phyloP scores from a whole-genome alignment of 2,329 filamentous ascomycete genomes.

The Pyrenophora teres region DNA sequence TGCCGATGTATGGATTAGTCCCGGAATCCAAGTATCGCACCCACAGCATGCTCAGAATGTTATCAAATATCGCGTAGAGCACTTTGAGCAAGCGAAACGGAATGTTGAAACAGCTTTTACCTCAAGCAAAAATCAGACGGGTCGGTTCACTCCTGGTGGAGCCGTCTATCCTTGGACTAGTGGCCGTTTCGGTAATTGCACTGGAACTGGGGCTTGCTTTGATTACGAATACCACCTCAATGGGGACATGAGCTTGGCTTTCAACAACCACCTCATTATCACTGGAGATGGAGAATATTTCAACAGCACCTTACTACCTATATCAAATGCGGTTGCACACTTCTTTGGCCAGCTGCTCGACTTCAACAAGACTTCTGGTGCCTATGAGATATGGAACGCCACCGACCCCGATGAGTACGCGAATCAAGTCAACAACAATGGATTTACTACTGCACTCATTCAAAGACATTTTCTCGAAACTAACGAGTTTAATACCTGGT shows the following conservation, averaged over 20 bases:
- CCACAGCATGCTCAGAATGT: constrained; percentile 67
- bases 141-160: constrained; percentile 60
- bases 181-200: constrained; percentile 70
- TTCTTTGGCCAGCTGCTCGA: constrained; percentile 65
- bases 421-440: constrained; percentile 69
- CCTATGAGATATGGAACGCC: constrained; percentile 55
- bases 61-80: constrained; percentile 65
- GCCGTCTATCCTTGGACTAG: constrained; percentile 72
- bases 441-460: constrained; percentile 69
- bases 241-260: constrained; percentile 67
- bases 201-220: constrained; percentile 63
- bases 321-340: constrained; percentile 67
- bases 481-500: constrained; percentile 61
- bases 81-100: constrained; percentile 62
- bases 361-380: constrained; percentile 56
- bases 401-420: constrained; percentile 77
- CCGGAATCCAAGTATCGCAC: constrained; percentile 66
- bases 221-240: constrained; percentile 76
- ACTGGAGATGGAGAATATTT: constrained; percentile 64
- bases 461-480: constrained; percentile 60
- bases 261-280: constrained; percentile 64
- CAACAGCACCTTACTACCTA: constrained; percentile 61
- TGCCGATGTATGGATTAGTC: constrained; percentile 70
- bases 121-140: constrained; percentile 64
- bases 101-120: constrained; percentile 62